Evolutionary conservation across 2,329 filamentous ascomycete species (phyloP).

Genomic region (Ophiostoma sp.): DNA sequence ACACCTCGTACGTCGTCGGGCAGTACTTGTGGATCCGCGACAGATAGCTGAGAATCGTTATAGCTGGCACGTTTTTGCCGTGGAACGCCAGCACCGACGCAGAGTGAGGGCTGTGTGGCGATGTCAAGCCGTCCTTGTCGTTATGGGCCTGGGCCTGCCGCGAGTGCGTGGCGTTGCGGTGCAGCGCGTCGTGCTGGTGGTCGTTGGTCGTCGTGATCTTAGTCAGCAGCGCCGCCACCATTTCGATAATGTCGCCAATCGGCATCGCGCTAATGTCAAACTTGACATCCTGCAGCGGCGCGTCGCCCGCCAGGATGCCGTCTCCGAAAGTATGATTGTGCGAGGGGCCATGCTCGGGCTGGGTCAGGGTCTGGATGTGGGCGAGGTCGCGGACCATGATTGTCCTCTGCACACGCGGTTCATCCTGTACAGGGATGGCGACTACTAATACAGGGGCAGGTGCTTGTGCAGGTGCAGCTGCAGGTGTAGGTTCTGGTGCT

Average conservation of each 20-base stretch:
- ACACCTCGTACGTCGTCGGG: slow-evolving; percentile 96
- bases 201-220: slow-evolving; percentile 98
- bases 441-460: slow-evolving; percentile 26
- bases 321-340: slow-evolving; percentile 41
- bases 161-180: slow-evolving; percentile 60
- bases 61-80: slow-evolving; percentile 94
- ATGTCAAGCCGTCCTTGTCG: slow-evolving; percentile 34
- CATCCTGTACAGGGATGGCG: slow-evolving; percentile 28
- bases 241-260: slow-evolving; percentile 94
- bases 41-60: slow-evolving; percentile 93
- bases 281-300: slow-evolving; percentile 52
- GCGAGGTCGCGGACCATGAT: slow-evolving; percentile 83
- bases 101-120: slow-evolving; percentile 43
- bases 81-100: slow-evolving; percentile 85
- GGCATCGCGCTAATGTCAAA: slow-evolving; percentile 99
- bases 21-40: slow-evolving; percentile 98
- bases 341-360: slow-evolving; percentile 56
- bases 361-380: slow-evolving; percentile 85
- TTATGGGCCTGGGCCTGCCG: slow-evolving; percentile 42
- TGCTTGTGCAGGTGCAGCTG: neutral
- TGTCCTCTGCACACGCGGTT: slow-evolving; percentile 41
- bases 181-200: slow-evolving; percentile 82
- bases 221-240: slow-evolving; percentile 92
- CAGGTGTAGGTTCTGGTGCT: neutral
- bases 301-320: slow-evolving; percentile 44